phyloP scores from a whole-genome alignment of 2,329 filamentous ascomycete genomes.

The Aureobasidium subglaciale region DNA sequence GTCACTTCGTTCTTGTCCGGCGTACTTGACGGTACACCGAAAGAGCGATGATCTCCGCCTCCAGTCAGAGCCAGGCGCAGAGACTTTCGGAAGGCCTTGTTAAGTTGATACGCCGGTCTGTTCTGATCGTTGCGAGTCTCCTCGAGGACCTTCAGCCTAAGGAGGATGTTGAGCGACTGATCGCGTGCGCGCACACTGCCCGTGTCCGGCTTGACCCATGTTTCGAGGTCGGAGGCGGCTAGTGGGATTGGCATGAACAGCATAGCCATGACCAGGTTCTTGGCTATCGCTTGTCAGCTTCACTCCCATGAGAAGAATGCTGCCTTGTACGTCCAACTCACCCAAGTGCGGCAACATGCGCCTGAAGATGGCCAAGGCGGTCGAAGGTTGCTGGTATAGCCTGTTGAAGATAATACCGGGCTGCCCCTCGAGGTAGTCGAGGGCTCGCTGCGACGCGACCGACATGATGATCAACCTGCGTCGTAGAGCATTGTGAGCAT shows the following conservation, averaged over 20 bases:
- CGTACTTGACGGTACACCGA: constrained; percentile 73
- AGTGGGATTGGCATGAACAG: constrained; percentile 83
- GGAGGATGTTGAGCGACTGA: constrained; percentile 72
- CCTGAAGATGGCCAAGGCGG: constrained; percentile 88
- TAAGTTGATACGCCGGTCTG: constrained; percentile 66
- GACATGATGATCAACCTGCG: constrained; percentile 35
- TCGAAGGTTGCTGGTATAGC: constrained; percentile 93
- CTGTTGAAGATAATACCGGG: constrained; percentile 83
- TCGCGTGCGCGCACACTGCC: constrained; percentile 56
- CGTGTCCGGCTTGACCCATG: constrained; percentile 66
- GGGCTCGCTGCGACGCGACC: constrained; percentile 53
- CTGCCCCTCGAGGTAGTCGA: constrained; percentile 89
- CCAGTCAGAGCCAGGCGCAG: constrained; percentile 83
- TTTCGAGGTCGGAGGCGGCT: constrained; percentile 70
- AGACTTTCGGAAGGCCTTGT: constrained; percentile 73
- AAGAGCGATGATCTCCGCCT: constrained; percentile 76
- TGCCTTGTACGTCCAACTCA: constrained; percentile 35
- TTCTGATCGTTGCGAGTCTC: constrained; percentile 48
- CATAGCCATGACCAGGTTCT: constrained; percentile 91
- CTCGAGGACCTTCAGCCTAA: constrained; percentile 76
- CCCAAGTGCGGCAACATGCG: constrained; percentile 92
- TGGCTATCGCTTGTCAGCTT: constrained; percentile 51
- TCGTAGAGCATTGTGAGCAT: constrained; percentile 13
- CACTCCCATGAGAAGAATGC: background rate
- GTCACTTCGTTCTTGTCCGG: constrained; percentile 58